Evolutionary conservation across 352 stramenopile species (phyloP), one percentile per base, ranked within the genome.

Genomic region (Lagenidium giganteum): DNA sequence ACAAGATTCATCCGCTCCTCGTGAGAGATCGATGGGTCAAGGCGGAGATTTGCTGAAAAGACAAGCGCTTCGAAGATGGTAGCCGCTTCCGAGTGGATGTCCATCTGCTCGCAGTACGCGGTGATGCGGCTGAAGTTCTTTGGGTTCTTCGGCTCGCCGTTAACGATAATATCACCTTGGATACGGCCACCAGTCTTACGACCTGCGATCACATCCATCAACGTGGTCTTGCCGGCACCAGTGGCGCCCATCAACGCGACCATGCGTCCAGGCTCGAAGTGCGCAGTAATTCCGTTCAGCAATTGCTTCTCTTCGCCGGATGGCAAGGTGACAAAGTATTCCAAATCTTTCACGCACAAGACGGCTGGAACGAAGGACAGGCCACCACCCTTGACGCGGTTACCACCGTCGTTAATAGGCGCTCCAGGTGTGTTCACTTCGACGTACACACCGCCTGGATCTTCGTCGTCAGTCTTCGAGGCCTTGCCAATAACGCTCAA

Each of bases 81-180:
- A 5, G 81, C 48, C 14, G 74, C 58, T 25, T 81, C 66, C 29
- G 70, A 75, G 58, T 96, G 83, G 23, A 88, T 72, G 59, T 96
- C 85, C 57, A 94, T 87, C 57, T 97, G 88, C 66, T 97, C 90
- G 17, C 95, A 90, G 51, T 97, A 98, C 8, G 78, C 88, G 8
- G 67, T 76, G 47, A 92, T 79, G 37, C 86, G 65, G 27, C 64
- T 68, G 46, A 97, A 97, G 35, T 69, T 83, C 13, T 55, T 54
- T 26, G 61, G 49, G 25, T 94, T 56, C 60, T 95, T 95, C 4
- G 56, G 44, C 42, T 91, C 79, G 13, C 92, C 92, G 58, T 97
- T 97, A 20, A 97, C 59, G 16, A 68, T 63, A 40, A 97, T 81
- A 8, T 95, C 63, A 17, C 92, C 91, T 21, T 68, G 63, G 26